Conservation (phyloP, 495 filamentous ascomycete genomes). For the Aspergillus taichungensis region DNA sequence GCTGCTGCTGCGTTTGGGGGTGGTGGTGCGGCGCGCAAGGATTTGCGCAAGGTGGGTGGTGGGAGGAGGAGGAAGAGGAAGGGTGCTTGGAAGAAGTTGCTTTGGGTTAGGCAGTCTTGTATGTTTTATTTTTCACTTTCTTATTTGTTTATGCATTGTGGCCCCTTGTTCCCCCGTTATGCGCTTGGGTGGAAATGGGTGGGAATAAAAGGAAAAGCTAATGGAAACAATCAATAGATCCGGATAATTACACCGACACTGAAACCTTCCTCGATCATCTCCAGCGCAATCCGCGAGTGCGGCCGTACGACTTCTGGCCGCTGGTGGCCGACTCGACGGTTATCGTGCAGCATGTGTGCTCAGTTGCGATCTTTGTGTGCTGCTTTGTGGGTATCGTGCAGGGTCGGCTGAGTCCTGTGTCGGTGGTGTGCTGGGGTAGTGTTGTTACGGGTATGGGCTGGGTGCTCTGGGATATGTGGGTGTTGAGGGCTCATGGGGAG, state of each 20-base stretch:
- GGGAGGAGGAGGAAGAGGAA: conserved; percentile 56
- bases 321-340: conserved; percentile 91
- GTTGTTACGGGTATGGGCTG: conserved; percentile 79
- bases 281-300: conserved; percentile 87
- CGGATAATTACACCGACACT: conserved; percentile 97
- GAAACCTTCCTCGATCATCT: conserved; percentile 92
- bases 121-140: too few relatives aligned
- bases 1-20: conserved; percentile 12
- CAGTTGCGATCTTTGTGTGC: conserved; percentile 86
- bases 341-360: conserved; percentile 93
- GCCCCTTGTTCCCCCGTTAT: background rate
- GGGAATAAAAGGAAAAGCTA: background rate
- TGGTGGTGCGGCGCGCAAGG: conserved; percentile 12
- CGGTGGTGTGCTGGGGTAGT: conserved; percentile 77
- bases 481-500: conserved; percentile 51
- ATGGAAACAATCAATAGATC: conserved; percentile 46
- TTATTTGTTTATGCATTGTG: background rate
- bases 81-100: conserved; percentile 80
- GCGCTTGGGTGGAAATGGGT: background rate
- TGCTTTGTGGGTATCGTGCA: conserved; percentile 88
- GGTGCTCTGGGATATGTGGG: conserved; percentile 86
- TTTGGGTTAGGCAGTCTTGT: conserved; percentile 98
- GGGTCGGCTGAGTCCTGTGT: conserved; percentile 73
- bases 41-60: conserved; percentile 42
- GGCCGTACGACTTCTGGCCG: conserved; percentile 97